Conservation (phyloP, 2,329 filamentous ascomycete genomes). For the Alternaria sp. region DNA sequence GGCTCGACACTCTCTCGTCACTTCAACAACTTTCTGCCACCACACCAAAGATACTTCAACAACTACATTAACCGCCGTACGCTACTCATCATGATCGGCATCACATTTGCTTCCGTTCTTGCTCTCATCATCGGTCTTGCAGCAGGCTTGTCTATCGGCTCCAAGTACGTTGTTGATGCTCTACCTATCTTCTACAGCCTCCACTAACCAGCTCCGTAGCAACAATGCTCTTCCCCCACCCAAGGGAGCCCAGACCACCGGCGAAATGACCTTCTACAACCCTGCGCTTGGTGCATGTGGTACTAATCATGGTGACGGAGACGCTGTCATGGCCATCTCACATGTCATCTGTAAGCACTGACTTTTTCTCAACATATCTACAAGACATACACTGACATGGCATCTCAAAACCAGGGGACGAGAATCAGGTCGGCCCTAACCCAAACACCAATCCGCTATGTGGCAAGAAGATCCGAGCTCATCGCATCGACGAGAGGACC, state of each 20-base stretch:
- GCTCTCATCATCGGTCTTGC: constrained; percentile 55
- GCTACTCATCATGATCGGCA: constrained; percentile 48
- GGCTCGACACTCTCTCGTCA: constrained; percentile 39
- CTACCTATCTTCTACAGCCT: background rate
- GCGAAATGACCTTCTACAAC: constrained; percentile 75
- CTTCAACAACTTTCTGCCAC: constrained; percentile 50
- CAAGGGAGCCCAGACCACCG: constrained; percentile 61
- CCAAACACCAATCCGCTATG: constrained; percentile 74
- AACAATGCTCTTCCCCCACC: constrained; percentile 61
- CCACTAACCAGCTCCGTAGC: constrained; percentile 29
- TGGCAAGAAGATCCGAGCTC: constrained; percentile 70
- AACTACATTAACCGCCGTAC: constrained; percentile 49
- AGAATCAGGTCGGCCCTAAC: constrained; percentile 58
- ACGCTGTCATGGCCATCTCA: constrained; percentile 73
- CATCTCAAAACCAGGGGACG: constrained; percentile 58
- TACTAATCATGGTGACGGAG: constrained; percentile 60
- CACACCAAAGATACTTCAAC: constrained; percentile 52
- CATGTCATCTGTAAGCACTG: constrained; percentile 61
- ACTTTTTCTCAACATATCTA: background rate
- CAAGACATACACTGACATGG: constrained; percentile 1
- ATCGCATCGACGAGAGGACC: constrained; percentile 55
- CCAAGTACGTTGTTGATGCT: constrained; percentile 21
- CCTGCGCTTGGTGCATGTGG: constrained; percentile 77
- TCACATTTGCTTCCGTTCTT: constrained; percentile 46
- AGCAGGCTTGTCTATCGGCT: constrained; percentile 46